Conservation (phyloP, 305 asterid genomes). For the Andrographis paniculata region DNA sequence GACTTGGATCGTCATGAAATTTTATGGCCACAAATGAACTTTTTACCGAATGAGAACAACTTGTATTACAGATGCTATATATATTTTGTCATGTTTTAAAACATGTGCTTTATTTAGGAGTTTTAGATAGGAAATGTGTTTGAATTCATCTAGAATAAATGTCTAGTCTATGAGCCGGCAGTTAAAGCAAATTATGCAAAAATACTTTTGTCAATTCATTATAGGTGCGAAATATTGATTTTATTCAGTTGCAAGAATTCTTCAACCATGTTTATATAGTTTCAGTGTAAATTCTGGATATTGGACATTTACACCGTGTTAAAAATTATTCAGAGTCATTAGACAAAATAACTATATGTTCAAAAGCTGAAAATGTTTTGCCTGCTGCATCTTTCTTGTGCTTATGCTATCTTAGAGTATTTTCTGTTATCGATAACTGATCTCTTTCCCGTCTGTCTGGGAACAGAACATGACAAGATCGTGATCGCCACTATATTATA, state of each 20-base stretch:
- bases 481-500: constrained; percentile 11
- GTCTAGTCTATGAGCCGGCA: background rate
- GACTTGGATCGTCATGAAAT: background rate
- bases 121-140: too few species aligned
- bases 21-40: background rate
- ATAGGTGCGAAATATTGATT: background rate
- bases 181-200: background rate
- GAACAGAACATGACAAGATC: constrained; percentile 16
- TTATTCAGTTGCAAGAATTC: background rate
- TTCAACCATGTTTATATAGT: background rate
- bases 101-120: background rate
- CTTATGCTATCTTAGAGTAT: constrained; percentile 13
- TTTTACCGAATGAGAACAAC: background rate
- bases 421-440: constrained; percentile 4
- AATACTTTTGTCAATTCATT: background rate
- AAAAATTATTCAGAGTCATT: background rate
- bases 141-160: too few species aligned
- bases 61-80: background rate
- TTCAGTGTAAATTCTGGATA: background rate
- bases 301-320: background rate
- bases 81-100: too few species aligned
- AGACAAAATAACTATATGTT: background rate
- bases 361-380: background rate
- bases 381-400: constrained; percentile 3
- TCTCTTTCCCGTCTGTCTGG: constrained; percentile 15